These are phyloP conservation scores for Colletotrichum acutatum DNA, from an alignment of 2,329 filamentous ascomycete species.

Conservation along the genomic window DNA sequence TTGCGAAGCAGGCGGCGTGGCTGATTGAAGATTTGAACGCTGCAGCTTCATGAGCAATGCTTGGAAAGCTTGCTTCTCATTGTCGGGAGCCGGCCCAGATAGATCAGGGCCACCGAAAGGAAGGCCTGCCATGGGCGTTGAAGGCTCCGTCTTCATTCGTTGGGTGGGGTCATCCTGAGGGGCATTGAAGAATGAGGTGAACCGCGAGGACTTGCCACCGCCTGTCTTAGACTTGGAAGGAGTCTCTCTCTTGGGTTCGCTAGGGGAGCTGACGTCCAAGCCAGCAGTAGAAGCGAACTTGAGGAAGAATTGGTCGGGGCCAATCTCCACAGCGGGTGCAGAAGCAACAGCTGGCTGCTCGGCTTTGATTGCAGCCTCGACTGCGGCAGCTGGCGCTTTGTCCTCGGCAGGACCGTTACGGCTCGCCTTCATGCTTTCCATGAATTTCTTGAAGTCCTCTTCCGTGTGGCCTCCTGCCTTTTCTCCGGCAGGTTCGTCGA, in stretches of 20 bases:
- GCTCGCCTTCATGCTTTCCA: constrained; percentile 86
- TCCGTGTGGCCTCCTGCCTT: constrained; percentile 80
- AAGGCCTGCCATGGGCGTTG: constrained; percentile 53
- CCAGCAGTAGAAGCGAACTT: constrained; percentile 57
- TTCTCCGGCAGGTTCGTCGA: constrained; percentile 79
- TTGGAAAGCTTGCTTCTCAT: constrained; percentile 88
- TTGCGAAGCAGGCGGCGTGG: constrained; percentile 57
- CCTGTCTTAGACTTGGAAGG: constrained; percentile 64
- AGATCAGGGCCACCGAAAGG: constrained; percentile 36
- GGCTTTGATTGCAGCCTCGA: constrained; percentile 52
- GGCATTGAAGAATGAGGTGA: constrained; percentile 82
- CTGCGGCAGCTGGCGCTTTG: constrained; percentile 45
- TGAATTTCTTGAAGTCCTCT: constrained; percentile 95
- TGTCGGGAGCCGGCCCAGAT: constrained; percentile 59
- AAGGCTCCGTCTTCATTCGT: constrained; percentile 60
- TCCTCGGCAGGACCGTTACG: constrained; percentile 54
- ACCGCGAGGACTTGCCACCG: constrained; percentile 78
- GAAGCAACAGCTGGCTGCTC: constrained; percentile 68
- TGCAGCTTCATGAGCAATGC: constrained; percentile 86
- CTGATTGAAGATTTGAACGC: constrained; percentile 57
- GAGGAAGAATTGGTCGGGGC: constrained; percentile 83
- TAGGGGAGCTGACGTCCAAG: constrained; percentile 63
- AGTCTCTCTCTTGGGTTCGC: constrained; percentile 55
- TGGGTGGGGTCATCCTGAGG: constrained; percentile 63
- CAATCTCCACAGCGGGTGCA: constrained; percentile 71